These are phyloP conservation scores for Herpetospermum pedunculosum DNA, from an alignment of 306 rosid genomes.

Conservation along the genomic window DNA sequence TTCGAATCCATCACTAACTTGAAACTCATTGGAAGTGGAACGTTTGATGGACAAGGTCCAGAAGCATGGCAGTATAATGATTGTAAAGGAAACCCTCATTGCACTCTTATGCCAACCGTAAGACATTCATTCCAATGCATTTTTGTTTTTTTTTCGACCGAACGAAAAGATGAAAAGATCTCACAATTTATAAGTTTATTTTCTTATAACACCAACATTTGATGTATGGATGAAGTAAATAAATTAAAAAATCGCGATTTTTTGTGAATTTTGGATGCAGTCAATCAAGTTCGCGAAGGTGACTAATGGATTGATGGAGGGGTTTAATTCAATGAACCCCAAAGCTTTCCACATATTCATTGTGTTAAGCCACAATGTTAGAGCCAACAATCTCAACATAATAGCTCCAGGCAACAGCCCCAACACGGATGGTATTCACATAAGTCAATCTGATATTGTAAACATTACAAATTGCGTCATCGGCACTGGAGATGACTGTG, in stretches of 20 bases:
- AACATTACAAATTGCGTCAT: conserved; percentile 24
- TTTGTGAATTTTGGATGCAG: conserved; percentile 32
- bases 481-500: conserved; percentile 65
- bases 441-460: conserved; percentile 18
- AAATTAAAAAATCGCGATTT: no score
- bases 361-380: conserved; percentile 13
- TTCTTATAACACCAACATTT: background rate
- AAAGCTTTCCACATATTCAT: conserved; percentile 44
- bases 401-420: conserved; percentile 55
- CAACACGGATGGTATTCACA: conserved; percentile 65
- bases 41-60: conserved; percentile 63
- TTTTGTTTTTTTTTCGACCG: background rate
- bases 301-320: conserved; percentile 23
- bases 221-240: background rate
- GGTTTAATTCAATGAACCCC: conserved; percentile 41
- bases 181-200: no score
- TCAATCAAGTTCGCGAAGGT: conserved; percentile 29
- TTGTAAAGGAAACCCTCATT: conserved; percentile 1
- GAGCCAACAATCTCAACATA: conserved; percentile 12
- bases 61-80: conserved; percentile 30
- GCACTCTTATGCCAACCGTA: conserved; percentile 42
- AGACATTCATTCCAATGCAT: background rate
- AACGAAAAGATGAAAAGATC: no score
- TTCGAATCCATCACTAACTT: conserved; percentile 27
- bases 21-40: conserved; percentile 35